Evolutionary conservation across 176 grass and related monocot genomes (phyloP), one percentile per base, ranked within the genome.

Genomic region (Panicum miliaceum): DNA sequence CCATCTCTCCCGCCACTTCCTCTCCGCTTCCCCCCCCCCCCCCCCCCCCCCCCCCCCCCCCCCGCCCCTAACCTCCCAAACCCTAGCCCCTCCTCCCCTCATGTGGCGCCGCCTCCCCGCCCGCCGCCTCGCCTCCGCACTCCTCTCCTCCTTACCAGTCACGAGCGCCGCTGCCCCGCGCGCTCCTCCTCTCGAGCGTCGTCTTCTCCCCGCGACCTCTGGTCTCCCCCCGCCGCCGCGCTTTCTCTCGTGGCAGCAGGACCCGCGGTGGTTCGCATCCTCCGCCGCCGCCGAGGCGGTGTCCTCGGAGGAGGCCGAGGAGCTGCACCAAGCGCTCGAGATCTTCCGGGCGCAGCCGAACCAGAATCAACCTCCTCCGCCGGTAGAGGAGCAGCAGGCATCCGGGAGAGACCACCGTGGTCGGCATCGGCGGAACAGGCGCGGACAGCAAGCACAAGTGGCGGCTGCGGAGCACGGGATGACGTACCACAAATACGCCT

Each of bases 281-380:
- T 91, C 84, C 66, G 76, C 87, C 14, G 83, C 87, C 12, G 67
- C 87, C 9, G 92, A 94, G 76, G 73, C 84, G 60, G 67, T 89
- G 26, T 81, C 69, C 25, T 89, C 84, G 29, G 79, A 82, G 42
- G 89, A 88, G 50, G 43, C 68, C 3, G 87, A 89, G 32, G 85
- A 94, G 51, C 40, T 84, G 43, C 69, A 74, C 45, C 75, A 87
- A 34, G 54, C 79, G 12, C 58, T 52, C 7, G 86, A 81, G 34
- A 48, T 38, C 37, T 56, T 38, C 58, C 79, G 29, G 32, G 25
- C 6, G 76, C 77, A 22, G 60, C 75, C 65, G 27, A 81, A 52
- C 8, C 64, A 60, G 40, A 71, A 19, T 15, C 82, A n/a, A n/a
- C 23, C 57, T 71, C 43, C 2, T 32, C 14, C 50, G 65, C 50